Base-by-base conservation (phyloP, 306 rosid genomes). In the Lathyrus aphaca region DNA sequence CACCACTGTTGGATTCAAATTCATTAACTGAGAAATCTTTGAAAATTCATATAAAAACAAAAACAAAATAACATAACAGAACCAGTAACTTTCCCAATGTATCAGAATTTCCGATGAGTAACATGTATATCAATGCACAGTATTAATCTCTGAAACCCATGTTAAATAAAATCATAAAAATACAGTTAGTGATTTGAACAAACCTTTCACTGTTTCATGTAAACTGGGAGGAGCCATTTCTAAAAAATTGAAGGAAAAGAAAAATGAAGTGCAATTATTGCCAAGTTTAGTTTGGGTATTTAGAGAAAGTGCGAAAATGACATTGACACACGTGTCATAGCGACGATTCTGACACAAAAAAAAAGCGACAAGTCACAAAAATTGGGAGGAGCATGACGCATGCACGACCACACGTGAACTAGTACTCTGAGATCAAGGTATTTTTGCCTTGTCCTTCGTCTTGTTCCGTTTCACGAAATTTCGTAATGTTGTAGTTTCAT, bases 1-100 rank as follows among this genome's bases (percentile, higher is more conserved):
- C 66, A 73, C 73, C 84, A 75, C 69, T 74, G 55, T 71, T 48
- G 43, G 21, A 17, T 21, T 74, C 54, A 72, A 68, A 69, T 54
- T 54, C 68, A 68, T 54, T 68, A 46, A 46, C 1, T 37, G 40
- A 45, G 55, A 32, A 27, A 37, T 42, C 37, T 49, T 29, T 0
- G 29, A 5, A 69, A 56, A 71, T 23, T 46, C 40, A 27, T 16
- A 6, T 2, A 39, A 46, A 25, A 3, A 25, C 3, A 25, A 25
- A 25, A 25, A 25, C 29, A 25, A 25, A 4, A 25, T 25, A 25
- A 25, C 29, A 25, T 0, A 25, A 25, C 29, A 25, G 29, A 25
- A 25, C 29, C 29, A 25, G 29, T 25, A 25, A 25, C 29, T 25
- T 25, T 25, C 29, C 29, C 29, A 25, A 25, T 25, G 29, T 25